phyloP scores from a whole-genome alignment of 2,329 filamentous ascomycete genomes.

The Venturia effusa region DNA sequence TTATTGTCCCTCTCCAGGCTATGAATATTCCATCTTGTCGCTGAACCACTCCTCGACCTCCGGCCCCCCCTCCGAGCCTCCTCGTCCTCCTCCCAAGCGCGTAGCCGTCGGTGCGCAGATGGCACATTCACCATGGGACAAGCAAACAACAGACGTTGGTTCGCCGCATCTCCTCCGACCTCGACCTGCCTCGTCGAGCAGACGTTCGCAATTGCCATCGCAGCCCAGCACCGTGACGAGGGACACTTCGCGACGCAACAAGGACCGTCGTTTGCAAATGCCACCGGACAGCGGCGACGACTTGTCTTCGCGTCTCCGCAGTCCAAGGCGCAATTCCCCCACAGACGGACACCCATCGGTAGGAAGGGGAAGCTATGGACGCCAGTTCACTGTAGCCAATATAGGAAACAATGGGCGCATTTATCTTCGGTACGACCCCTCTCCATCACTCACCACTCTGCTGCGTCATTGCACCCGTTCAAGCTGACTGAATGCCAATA shows the following conservation, averaged over 20 bases:
- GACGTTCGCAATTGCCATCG: background rate
- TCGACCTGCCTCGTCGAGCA: background rate
- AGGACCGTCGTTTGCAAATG: background rate
- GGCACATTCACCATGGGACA: background rate
- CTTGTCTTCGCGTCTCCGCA: background rate
- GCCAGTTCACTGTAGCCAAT: conserved; percentile 37
- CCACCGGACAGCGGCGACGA: background rate
- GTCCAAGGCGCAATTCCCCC: background rate
- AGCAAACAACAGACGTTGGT: background rate
- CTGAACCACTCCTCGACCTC: background rate
- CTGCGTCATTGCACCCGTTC: conserved; percentile 7
- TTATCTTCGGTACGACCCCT: conserved; percentile 30
- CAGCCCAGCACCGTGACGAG: background rate
- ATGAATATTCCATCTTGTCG: background rate
- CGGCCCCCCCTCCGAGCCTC: background rate
- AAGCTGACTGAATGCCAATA: conserved; percentile 11
- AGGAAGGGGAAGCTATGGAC: conserved; percentile 15
- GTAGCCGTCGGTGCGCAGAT: background rate
- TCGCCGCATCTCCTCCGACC: background rate
- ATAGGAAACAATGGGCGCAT: conserved; percentile 36
- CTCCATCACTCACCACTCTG: background rate
- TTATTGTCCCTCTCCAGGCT: background rate
- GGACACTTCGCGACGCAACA: background rate
- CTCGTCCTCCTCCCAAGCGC: background rate
- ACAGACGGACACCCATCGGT: background rate